Evolutionary conservation across 192 early-diverging fungal genomes (phyloP).

Genomic region (Backusella parvicylindrica): DNA sequence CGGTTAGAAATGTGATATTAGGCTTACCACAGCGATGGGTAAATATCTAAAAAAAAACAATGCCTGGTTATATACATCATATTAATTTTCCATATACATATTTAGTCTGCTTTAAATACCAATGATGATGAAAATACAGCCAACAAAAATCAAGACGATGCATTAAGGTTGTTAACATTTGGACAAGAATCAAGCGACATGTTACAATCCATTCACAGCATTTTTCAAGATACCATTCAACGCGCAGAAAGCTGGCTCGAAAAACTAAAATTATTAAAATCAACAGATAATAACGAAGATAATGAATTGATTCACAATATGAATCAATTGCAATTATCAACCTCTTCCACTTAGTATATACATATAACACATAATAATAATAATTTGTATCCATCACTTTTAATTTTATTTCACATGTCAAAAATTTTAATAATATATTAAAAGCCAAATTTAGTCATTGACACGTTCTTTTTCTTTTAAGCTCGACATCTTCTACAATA

Average conservation of each 20-base stretch:
- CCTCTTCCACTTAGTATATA: neutral
- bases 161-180: constrained; percentile 61
- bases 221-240: constrained; percentile 65
- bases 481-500: constrained; percentile 10
- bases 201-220: constrained; percentile 56
- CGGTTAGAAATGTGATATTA: constrained; percentile 84
- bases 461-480: neutral
- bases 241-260: constrained; percentile 63
- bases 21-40: constrained; percentile 76
- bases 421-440: neutral
- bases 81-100: neutral
- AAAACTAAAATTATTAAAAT: neutral
- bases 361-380: neutral
- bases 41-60: neutral
- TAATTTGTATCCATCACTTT: neutral
- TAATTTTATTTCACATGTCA: neutral
- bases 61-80: neutral
- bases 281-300: neutral
- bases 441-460: neutral
- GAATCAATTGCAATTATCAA: neutral
- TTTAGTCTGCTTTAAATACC: neutral
- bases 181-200: constrained; percentile 68
- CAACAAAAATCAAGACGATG: constrained; percentile 38
- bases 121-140: neutral
- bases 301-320: neutral